phyloP scores from a whole-genome alignment of 78 protist genomes.

The Isochrysis galbana region DNA sequence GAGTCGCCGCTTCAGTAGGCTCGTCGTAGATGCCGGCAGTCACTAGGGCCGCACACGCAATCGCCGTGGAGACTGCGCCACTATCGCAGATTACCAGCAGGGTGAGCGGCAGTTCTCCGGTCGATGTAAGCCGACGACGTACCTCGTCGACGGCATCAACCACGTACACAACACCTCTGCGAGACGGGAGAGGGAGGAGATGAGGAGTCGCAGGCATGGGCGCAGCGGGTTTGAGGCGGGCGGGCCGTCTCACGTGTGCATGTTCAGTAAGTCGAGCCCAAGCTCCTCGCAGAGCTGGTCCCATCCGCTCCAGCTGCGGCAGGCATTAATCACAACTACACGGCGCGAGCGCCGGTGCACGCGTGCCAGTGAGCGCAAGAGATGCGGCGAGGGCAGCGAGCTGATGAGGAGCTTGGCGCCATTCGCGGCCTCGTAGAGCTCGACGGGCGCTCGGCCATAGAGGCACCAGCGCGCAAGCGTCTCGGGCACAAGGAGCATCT shows the following conservation, averaged over 20 bases:
- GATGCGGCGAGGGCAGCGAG: neutral
- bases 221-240: too few species aligned
- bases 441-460: neutral
- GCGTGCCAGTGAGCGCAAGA: neutral
- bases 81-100: neutral
- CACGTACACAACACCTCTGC: too few species aligned
- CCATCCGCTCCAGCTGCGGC: neutral
- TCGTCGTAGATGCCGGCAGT: neutral
- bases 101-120: neutral
- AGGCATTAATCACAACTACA: neutral
- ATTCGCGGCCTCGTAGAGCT: neutral
- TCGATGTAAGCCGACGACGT: neutral
- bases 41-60: neutral
- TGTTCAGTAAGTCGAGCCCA: neutral
- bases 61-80: neutral
- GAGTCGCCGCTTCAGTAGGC: neutral
- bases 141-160: neutral
- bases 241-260: neutral
- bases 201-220: too few species aligned
- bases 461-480: neutral
- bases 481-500: neutral
- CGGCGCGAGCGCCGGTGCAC: neutral
- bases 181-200: too few species aligned
- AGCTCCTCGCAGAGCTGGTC: neutral
- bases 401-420: neutral